A percentile compares a stretch with the other conserved stretches of the same genome.
Conservation (phyloP, 1,284 basidiomycete genomes). For the Porodaedalea pini region DNA sequence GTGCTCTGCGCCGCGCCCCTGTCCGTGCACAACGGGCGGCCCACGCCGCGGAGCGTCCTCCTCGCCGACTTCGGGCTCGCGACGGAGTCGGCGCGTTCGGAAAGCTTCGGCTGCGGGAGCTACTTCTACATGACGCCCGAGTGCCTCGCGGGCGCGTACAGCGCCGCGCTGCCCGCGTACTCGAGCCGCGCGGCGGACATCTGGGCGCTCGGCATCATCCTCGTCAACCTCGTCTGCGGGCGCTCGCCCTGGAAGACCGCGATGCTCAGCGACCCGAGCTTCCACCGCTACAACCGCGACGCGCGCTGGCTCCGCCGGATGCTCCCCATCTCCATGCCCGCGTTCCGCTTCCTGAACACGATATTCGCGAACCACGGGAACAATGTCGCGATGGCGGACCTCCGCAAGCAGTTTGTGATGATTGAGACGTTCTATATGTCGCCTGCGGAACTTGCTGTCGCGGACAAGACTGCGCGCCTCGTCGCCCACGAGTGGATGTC, state of each 20-base stretch:
- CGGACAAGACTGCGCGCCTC: constrained; percentile 9
- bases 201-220: constrained; percentile 67
- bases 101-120: constrained; percentile 49
- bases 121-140: constrained; percentile 69
- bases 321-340: constrained; percentile 44
- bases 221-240: constrained; percentile 64
- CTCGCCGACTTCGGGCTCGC: constrained; percentile 68
- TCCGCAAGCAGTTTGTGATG: constrained; percentile 26
- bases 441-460: neutral
- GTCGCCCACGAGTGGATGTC: constrained; percentile 15
- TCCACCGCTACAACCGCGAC: constrained; percentile 47
- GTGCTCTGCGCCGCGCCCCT: constrained; percentile 45
- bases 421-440: constrained; percentile 28
- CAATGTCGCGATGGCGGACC: constrained; percentile 28
- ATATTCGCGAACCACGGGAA: constrained; percentile 29
- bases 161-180: constrained; percentile 37
- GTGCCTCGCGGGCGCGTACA: constrained; percentile 47
- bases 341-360: constrained; percentile 34
- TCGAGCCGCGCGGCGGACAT: constrained; percentile 57
- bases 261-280: constrained; percentile 53
- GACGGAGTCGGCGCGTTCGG: constrained; percentile 45
- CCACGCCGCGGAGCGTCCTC: constrained; percentile 42
- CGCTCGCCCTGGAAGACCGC: constrained; percentile 70
- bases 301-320: constrained; percentile 44
- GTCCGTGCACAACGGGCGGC: constrained; percentile 24